Evolutionary conservation across 441 rosid genomes (phyloP).

Genomic region (California macrophylla): DNA sequence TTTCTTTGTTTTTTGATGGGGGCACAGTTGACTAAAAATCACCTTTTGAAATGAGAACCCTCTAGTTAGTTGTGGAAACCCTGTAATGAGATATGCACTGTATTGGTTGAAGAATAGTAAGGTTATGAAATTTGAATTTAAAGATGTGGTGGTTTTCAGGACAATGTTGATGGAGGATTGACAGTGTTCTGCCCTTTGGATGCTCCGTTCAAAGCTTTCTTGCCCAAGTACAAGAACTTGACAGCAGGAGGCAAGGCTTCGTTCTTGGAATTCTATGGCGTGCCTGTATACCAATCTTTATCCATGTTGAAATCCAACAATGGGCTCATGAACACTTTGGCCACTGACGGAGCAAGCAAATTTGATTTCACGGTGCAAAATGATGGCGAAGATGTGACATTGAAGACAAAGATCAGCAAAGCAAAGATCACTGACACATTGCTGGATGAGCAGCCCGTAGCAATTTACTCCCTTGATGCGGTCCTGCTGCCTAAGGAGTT

Average conservation of each 20-base stretch:
- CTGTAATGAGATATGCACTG: neutral
- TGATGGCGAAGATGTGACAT: slow-evolving; percentile 42
- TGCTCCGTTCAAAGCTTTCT: slow-evolving; percentile 29
- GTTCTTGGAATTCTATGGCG: slow-evolving; percentile 42
- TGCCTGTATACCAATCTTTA: slow-evolving; percentile 43
- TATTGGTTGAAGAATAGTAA: neutral
- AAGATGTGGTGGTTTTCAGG: slow-evolving; percentile 29
- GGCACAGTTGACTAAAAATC: too few species aligned
- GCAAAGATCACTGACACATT: slow-evolving; percentile 39
- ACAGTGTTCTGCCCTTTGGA: slow-evolving; percentile 58
- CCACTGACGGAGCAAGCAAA: slow-evolving; percentile 49
- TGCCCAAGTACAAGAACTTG: slow-evolving; percentile 46
- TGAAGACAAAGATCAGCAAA: slow-evolving; percentile 43
- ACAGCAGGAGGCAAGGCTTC: slow-evolving; percentile 39
- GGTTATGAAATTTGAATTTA: slow-evolving; percentile 35
- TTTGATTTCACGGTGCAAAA: slow-evolving; percentile 49
- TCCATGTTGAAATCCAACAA: slow-evolving; percentile 47
- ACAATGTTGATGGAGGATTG: slow-evolving; percentile 48
- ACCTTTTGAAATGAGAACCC: too few species aligned
- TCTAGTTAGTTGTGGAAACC: too few species aligned
- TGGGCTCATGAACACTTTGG: slow-evolving; percentile 49
- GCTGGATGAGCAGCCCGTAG: slow-evolving; percentile 48
- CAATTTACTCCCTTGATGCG: slow-evolving; percentile 40
- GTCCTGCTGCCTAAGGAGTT: slow-evolving; percentile 49
- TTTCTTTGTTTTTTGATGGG: too few species aligned